Evolutionary conservation across 345 rosid genomes (phyloP), one percentile per base, ranked within the genome.

Genomic region (Dipteronia dyeriana): DNA sequence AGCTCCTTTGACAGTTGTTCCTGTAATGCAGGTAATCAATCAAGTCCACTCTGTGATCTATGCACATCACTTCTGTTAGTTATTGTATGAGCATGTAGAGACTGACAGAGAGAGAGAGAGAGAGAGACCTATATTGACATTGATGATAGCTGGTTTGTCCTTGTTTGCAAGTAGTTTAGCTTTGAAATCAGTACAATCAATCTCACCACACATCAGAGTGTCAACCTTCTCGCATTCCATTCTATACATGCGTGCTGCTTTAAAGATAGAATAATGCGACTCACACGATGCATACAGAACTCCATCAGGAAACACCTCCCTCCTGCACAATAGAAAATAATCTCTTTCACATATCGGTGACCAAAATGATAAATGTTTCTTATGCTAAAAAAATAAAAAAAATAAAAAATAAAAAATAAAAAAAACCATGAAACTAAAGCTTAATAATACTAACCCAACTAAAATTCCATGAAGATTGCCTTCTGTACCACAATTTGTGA

Each of bases 391-490:
- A 9, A 39, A 39, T 54, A 29, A 2, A 29, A 29, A 29, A 26
- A 26, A 26, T 1, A 26, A 26, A 26, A 26, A 26, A 31, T 3
- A 31, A 31, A 31, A 2, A n/a, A n/a, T n/a, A n/a, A n/a, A 31
- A 0, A 34, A 34, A 6, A 34, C 16, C 25, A 72, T 26, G 66
- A 68, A 74, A 34, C 51, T 66, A 73, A 25, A 74, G 47, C 8
- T 22, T 4, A 34, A 57, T 41, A 53, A 57, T 25, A 83, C 92
- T 87, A 17, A 93, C 98, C 98, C 99, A 7, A 96, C 91, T 77
- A 96, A 84, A 78, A 96, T 90, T n/a, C 99, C 99, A 80, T 96
- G 99, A 79, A 96, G 99, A 83, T 96, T 96, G 70, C 99, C 99
- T 83, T 96, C 99, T 9, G 99, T 96, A 26, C 99, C 99, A 73